Evolutionary conservation across 108 stramenopile genomes (phyloP).

Genomic region (Stephanodiscus minutulus): DNA sequence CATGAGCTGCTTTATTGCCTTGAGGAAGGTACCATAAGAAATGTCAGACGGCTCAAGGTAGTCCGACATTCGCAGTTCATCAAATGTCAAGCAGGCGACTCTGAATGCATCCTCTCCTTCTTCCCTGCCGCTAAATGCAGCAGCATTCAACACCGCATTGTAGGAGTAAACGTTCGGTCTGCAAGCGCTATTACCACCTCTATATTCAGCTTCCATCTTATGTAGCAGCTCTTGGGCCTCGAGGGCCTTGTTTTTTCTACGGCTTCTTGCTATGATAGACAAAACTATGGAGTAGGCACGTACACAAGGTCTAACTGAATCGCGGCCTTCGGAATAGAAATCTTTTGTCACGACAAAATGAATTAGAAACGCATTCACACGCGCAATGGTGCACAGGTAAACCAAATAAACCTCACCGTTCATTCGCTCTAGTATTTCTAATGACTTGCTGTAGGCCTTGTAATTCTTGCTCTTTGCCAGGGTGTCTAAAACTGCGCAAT

Average conservation of each 20-base stretch:
- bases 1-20: conserved; percentile 47
- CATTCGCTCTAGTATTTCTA: conserved; percentile 44
- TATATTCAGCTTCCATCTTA: conserved; percentile 42
- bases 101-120: conserved; percentile 49
- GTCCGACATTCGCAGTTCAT: conserved; percentile 47
- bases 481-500: conserved; percentile 35
- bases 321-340: conserved; percentile 35
- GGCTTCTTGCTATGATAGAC: conserved; percentile 44
- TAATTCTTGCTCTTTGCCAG: conserved; percentile 36
- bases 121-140: conserved; percentile 44
- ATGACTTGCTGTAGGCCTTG: conserved; percentile 36
- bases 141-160: conserved; percentile 56
- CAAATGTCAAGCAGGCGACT: conserved; percentile 50
- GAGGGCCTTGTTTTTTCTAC: conserved; percentile 40
- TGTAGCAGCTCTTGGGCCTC: conserved; percentile 42
- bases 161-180: conserved; percentile 46
- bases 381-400: neutral
- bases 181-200: conserved; percentile 33
- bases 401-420: conserved; percentile 7
- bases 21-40: conserved; percentile 45
- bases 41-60: conserved; percentile 42
- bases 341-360: conserved; percentile 15
- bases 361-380: neutral
- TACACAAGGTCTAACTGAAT: conserved; percentile 36
- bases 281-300: conserved; percentile 44